Percentiles rank a stretch among this genome's conserved stretches.
phyloP scores from a whole-genome alignment of 2,329 filamentous ascomycete genomes.

The Xylariomycetidae sp. region DNA sequence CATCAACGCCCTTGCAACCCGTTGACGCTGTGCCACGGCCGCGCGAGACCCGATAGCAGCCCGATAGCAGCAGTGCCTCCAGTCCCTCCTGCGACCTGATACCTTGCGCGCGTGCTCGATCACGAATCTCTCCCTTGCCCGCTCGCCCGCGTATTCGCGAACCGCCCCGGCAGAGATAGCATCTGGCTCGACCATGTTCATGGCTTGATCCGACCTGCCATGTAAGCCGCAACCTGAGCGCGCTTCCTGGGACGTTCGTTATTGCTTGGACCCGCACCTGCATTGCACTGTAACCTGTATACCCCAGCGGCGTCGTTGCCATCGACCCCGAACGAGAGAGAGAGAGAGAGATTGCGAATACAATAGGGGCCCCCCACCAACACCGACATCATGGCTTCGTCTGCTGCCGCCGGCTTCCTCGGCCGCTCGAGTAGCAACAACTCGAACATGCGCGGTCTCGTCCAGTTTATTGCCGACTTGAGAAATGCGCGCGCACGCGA shows the following conservation, averaged over 20 bases:
- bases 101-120: too few relatives aligned
- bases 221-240: constrained; percentile 26
- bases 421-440: constrained; percentile 60
- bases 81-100: constrained; percentile 1
- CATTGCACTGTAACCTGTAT: too few relatives aligned
- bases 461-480: constrained; percentile 97
- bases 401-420: constrained; percentile 52
- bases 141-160: constrained; percentile 3
- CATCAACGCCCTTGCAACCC: constrained; percentile 10
- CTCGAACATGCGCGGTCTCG: constrained; percentile 72
- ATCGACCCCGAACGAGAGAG: too few relatives aligned
- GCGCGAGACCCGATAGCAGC: constrained; percentile 6
- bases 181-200: constrained; percentile 25
- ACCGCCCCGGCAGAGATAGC: too few relatives aligned
- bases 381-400: constrained; percentile 44
- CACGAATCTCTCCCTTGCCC: constrained; percentile 5
- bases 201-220: constrained; percentile 24
- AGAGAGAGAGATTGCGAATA: too few relatives aligned
- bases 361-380: constrained; percentile 14
- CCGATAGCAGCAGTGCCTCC: neutral
- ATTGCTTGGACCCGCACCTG: too few relatives aligned
- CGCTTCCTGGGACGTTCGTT: constrained; percentile 19
- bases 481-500: constrained; percentile 92
- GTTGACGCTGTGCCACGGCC: constrained; percentile 10
- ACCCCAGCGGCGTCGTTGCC: too few relatives aligned